Base-by-base conservation (phyloP, 208 protist genomes). In the Borovskyia barvae region DNA sequence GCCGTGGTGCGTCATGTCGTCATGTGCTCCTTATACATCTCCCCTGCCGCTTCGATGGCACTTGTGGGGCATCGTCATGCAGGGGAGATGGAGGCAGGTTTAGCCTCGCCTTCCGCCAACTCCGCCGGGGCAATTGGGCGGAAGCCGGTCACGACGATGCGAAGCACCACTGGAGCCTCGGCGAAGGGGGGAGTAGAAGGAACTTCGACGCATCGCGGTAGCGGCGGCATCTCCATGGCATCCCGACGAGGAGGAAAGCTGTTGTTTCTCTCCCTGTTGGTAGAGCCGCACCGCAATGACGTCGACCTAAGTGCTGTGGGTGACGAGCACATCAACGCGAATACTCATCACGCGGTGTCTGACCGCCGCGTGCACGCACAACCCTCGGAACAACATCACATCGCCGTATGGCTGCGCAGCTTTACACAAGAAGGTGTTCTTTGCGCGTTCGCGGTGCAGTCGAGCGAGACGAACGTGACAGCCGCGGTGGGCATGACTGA, bases 401-500 rank as follows among this genome's bases (percentile, higher is more conserved):
- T 82, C 25, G 67, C 78, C 8, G 41, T 66, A 14, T 89, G 82
- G 82, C 51, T 90, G 22, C 24, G 25, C 5, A 24, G 29, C 4
- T 76, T 75, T 33, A 40, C 33, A 22, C 42, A 45, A 4, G 66
- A 75, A 32, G 73, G 72, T 30, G 71, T 82, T 9, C 57, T 90
- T 0, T 80, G 71, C 61, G 62, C 82, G 42, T 66, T 92, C 35
- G 65, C 77, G 9, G 76, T 92, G 45, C 77, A 81, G 54, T 45
- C 42, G 17, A 30, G 43, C 42, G 32, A 48, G 9, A 53, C 73
- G n/a, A 47, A 29, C 35, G 69, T 75, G 15, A 58, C 62, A n/a
- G 79, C 68, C 1, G 87, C 80, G 3, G 60, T 77, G 20, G 87
- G 87, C 42, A 82, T 75, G 5, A 82, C 69, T 9, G 81, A 86